A percentile compares a stretch with the other conserved stretches of the same genome.
These are phyloP conservation scores for Chalciporus sphaerocephalus DNA, from an alignment of 768 basidiomycete species.

Conservation along the genomic window DNA sequence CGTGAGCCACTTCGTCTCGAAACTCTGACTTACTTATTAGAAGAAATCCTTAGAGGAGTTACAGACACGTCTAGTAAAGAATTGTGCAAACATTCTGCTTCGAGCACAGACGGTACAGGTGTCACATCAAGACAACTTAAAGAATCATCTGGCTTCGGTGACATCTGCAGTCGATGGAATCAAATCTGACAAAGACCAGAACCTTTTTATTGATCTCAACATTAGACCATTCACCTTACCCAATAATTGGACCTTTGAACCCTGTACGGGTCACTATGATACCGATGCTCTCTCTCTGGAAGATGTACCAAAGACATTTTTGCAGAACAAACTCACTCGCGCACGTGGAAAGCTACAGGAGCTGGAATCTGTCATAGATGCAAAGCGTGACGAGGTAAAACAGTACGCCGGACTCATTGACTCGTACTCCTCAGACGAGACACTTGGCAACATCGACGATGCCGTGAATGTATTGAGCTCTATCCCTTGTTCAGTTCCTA, in stretches of 20 bases:
- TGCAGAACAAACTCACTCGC: constrained; percentile 72
- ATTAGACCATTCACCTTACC: constrained; percentile 61
- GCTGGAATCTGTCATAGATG: constrained; percentile 48
- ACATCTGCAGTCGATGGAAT: constrained; percentile 49
- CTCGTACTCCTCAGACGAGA: constrained; percentile 44
- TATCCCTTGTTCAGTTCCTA: constrained; percentile 1
- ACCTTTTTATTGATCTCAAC: constrained; percentile 70
- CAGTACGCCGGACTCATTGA: constrained; percentile 44
- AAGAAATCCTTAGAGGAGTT: constrained; percentile 51
- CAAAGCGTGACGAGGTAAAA: constrained; percentile 63
- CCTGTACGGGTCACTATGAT: constrained; percentile 71
- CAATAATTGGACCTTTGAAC: constrained; percentile 69
- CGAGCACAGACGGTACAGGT: constrained; percentile 58
- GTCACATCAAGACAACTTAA: constrained; percentile 56
- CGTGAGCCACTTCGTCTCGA: constrained; percentile 39
- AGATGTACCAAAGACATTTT: constrained; percentile 64
- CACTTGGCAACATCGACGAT: constrained; percentile 51
- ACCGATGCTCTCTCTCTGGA: constrained; percentile 61
- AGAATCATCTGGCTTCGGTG: constrained; percentile 44
- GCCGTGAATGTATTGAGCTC: constrained; percentile 17
- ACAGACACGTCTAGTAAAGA: constrained; percentile 57
- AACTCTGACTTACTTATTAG: background rate
- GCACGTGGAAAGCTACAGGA: constrained; percentile 62
- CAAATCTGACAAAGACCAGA: constrained; percentile 58
- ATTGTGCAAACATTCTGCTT: constrained; percentile 50